Percentiles rank a stretch among this genome's conserved stretches.
Conservation (phyloP, 805 yeast genomes). For the Geotrichum ghanense region DNA sequence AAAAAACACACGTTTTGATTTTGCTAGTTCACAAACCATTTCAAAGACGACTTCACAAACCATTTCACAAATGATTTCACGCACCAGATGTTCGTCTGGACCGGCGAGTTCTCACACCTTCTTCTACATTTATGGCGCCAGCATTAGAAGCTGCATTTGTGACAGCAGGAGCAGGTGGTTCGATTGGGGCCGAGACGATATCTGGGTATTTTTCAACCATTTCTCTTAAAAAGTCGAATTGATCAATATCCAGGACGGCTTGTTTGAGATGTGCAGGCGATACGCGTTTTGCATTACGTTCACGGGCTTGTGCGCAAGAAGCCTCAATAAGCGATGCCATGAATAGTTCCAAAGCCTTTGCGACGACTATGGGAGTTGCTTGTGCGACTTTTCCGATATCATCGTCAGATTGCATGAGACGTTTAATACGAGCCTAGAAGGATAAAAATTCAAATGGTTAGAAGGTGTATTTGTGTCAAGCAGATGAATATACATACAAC, state of each 20-base stretch:
- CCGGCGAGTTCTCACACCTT: no score
- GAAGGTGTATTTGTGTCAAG: no score
- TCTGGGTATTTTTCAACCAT: constrained; percentile 52
- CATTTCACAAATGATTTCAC: no score
- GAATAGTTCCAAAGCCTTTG: constrained; percentile 86
- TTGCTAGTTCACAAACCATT: no score
- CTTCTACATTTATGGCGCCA: no score
- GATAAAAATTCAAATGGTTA: no score
- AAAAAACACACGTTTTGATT: no score
- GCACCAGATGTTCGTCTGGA: no score
- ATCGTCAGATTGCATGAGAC: constrained; percentile 95
- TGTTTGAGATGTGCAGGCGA: constrained; percentile 71
- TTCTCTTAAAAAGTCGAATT: constrained; percentile 86
- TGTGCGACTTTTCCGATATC: constrained; percentile 98
- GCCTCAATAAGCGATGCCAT: constrained; percentile 83
- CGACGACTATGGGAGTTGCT: constrained; percentile 97
- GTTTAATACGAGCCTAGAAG: constrained; percentile 76
- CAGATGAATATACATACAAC: constrained; percentile 20
- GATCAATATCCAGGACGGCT: constrained; percentile 78
- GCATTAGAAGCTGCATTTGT: no score
- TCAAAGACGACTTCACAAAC: no score
- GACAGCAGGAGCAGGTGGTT: constrained; percentile 4
- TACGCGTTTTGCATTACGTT: constrained; percentile 66
- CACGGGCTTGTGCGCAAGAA: constrained; percentile 64
- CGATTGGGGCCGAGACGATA: constrained; percentile 21